A percentile compares a stretch with the other conserved stretches of the same genome.
Conservation (phyloP, 2,329 filamentous ascomycete genomes). For the Aspergillus pseudoviridinutans region DNA sequence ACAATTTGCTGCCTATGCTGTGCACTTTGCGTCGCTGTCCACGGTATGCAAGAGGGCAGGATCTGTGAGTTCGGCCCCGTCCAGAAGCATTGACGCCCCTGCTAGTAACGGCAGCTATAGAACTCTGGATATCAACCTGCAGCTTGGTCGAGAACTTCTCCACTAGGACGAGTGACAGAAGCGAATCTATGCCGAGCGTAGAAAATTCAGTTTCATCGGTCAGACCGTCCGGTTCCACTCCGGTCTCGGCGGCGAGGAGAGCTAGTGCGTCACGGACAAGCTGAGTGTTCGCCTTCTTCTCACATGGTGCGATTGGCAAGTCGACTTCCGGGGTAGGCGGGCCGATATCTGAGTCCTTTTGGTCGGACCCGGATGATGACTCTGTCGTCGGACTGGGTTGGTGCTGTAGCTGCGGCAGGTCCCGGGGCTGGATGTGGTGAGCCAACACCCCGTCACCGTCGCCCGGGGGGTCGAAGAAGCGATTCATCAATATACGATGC, state of each 20-base stretch:
- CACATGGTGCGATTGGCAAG: not conserved
- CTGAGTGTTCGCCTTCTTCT: not conserved
- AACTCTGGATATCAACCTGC: slow-evolving; percentile 23
- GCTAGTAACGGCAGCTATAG: too few relatives aligned
- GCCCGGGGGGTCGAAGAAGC: slow-evolving; percentile 11
- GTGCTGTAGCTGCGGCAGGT: not conserved
- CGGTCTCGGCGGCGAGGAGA: slow-evolving; percentile 26
- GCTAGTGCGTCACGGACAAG: not conserved
- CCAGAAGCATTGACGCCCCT: too few relatives aligned
- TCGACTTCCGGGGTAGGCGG: not conserved
- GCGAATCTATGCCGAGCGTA: slow-evolving; percentile 33
- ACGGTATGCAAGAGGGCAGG: too few relatives aligned
- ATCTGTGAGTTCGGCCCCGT: too few relatives aligned
- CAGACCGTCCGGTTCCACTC: slow-evolving; percentile 21
- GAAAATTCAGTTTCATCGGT: slow-evolving; percentile 22
- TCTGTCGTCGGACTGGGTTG: not conserved
- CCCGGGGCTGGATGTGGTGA: not conserved
- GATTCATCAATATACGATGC: slow-evolving; percentile 18
- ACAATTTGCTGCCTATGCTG: too few relatives aligned
- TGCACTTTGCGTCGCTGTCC: too few relatives aligned
- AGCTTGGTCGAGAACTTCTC: slow-evolving; percentile 31
- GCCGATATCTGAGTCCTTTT: not conserved
- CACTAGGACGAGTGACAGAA: slow-evolving; percentile 34
- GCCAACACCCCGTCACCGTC: not conserved
- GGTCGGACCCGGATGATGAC: not conserved